Conservation (phyloP, 1,284 basidiomycete genomes). For the Ustilago nuda region DNA sequence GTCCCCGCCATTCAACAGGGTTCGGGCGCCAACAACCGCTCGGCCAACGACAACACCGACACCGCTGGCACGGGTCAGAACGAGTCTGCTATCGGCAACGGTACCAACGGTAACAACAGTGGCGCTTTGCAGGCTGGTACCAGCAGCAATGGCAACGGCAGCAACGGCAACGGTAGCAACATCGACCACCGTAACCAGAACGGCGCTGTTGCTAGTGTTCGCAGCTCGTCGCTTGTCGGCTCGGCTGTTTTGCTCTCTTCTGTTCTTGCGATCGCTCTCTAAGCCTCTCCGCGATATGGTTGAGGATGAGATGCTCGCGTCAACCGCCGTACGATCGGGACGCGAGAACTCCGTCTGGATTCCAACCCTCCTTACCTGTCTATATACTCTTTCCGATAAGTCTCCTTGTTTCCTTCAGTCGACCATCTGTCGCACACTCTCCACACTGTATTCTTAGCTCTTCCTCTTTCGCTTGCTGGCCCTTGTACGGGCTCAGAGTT, state of each 20-base stretch:
- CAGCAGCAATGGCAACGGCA: slow-evolving; percentile 8
- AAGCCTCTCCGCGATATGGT: background rate
- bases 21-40: slow-evolving; percentile 35
- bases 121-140: slow-evolving; percentile 24
- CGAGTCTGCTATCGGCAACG: slow-evolving; percentile 30
- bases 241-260: slow-evolving; percentile 13
- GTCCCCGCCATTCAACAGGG: slow-evolving; percentile 47
- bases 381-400: background rate
- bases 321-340: slow-evolving; percentile 25
- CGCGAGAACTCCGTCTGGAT: slow-evolving; percentile 8
- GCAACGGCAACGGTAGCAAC: slow-evolving; percentile 17
- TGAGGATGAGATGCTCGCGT: slow-evolving; percentile 4
- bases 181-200: slow-evolving; percentile 35
- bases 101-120: slow-evolving; percentile 35
- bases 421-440: background rate
- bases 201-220: background rate
- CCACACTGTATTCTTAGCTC: slow-evolving; percentile 39
- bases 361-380: background rate
- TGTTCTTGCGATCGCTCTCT: slow-evolving; percentile 23
- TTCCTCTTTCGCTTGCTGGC: slow-evolving; percentile 29
- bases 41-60: slow-evolving; percentile 39
- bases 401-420: background rate
- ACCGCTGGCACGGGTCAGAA: slow-evolving; percentile 32
- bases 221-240: slow-evolving; percentile 3
- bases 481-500: slow-evolving; percentile 39